Evolutionary conservation across 352 stramenopile species (phyloP), one percentile per base, ranked within the genome.

Genomic region (Phytopythium vexans): DNA sequence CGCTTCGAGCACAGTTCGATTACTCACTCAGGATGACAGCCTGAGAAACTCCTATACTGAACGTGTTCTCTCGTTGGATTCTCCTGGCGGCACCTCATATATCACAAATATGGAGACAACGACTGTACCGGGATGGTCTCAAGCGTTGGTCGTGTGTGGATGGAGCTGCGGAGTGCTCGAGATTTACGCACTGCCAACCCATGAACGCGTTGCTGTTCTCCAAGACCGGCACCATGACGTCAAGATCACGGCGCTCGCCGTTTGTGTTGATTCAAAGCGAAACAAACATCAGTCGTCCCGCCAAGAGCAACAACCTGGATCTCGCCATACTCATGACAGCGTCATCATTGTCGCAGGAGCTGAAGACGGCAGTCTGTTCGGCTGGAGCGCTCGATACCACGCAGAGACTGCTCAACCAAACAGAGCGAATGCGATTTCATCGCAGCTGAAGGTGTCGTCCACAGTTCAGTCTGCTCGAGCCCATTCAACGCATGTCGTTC

Each of bases 151-250:
- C 3, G 27, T 74, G 8, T 68, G 71, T 40, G 77, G 74, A 11
- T 88, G 76, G 77, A 88, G 62, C 47, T 69, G 39, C 42, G 80
- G 72, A 1, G 51, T 75, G 12, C 61, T 86, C 6, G 73, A 86
- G 32, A 45, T 88, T 1, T 76, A 80, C 41, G 41, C 53, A 35
- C 16, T 68, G 10, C 4, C 49, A 39, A 27, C 40, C 3, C 44
- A 60, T 4, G 60, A 44, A 11, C 71, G 61, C 1, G 49, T 82
- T 15, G 55, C 57, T 16, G 57, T 70, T n/a, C 59, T 90, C 2
- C 68, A 77, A 61, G 74, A 90, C 46, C 64, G 62, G 7, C 54
- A 58, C 0, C 43, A 88, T 2, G 70, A 71, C 36, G 62, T 60
- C 14, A 65, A 73, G 8, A 63, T 87, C 31, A 86, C 54, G 16